Evolutionary conservation across 2,329 filamentous ascomycete genomes (phyloP).

Genomic region (Fusarium palustre): DNA sequence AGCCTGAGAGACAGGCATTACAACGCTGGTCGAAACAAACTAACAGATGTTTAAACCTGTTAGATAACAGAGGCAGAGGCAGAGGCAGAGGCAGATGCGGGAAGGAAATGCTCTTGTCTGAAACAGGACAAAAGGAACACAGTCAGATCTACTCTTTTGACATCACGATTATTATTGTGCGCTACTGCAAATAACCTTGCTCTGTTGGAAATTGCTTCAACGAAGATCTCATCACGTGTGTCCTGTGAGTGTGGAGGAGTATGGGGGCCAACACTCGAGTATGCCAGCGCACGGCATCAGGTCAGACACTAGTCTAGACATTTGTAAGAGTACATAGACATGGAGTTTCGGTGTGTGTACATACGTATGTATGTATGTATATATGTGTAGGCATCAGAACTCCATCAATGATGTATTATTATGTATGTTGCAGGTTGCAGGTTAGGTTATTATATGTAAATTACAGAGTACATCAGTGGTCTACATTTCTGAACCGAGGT

Average conservation of each 20-base stretch:
- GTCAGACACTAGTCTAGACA: constrained; percentile 15
- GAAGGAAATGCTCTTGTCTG: background rate
- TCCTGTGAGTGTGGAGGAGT: constrained; percentile 32
- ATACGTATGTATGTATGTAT: too few species aligned
- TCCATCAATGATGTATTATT: background rate
- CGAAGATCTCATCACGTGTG: constrained; percentile 48
- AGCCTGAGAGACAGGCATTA: constrained; percentile 13
- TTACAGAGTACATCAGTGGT: background rate
- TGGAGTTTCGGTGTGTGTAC: background rate
- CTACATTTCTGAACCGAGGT: background rate
- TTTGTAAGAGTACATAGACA: constrained; percentile 1
- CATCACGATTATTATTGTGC: constrained; percentile 8
- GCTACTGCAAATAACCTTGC: constrained; percentile 34
- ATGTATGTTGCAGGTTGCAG: background rate
- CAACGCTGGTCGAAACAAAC: constrained; percentile 10
- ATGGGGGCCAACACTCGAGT: constrained; percentile 28
- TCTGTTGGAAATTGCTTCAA: constrained; percentile 39
- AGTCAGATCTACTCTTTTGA: constrained; percentile 15
- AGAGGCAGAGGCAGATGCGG: constrained; percentile 1
- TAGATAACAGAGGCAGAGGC: background rate
- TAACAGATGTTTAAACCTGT: background rate
- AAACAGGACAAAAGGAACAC: constrained; percentile 10
- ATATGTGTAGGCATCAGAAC: background rate
- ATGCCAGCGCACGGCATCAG: constrained; percentile 12
- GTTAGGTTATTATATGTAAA: background rate